These are phyloP conservation scores for Tuber indicum DNA, from an alignment of 495 filamentous ascomycete genomes.

Conservation along the genomic window DNA sequence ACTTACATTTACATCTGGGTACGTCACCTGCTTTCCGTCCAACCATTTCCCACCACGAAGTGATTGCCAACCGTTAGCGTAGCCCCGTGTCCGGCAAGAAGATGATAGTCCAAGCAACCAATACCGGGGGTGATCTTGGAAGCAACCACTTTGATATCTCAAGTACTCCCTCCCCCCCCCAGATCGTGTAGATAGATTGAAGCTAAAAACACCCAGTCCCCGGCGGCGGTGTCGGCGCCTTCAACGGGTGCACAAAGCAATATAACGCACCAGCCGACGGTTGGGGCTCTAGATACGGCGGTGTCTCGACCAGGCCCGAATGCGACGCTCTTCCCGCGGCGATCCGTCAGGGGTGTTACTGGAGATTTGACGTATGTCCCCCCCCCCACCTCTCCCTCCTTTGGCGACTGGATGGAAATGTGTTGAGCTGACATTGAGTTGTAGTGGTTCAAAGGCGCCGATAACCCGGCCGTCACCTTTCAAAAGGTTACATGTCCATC, in stretches of 20 bases:
- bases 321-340: conserved; percentile 54
- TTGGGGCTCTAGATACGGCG: conserved; percentile 61
- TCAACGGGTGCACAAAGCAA: conserved; percentile 58
- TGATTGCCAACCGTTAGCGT: conserved; percentile 43
- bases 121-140: conserved; percentile 56
- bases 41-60: conserved; percentile 21
- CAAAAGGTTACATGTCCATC: conserved; percentile 56
- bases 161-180: conserved; percentile 12
- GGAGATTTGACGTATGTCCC: conserved; percentile 53
- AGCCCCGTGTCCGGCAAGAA: conserved; percentile 51
- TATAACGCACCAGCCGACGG: conserved; percentile 53
- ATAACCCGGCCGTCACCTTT: conserved; percentile 57
- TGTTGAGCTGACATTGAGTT: background rate
- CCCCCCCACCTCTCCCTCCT: background rate
- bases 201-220: conserved; percentile 45
- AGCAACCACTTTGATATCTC: conserved; percentile 59
- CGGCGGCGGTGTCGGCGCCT: conserved; percentile 59
- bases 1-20: conserved; percentile 56
- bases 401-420: background rate
- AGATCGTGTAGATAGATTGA: background rate
- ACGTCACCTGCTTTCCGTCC: conserved; percentile 9
- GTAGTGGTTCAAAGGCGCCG: conserved; percentile 54
- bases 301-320: conserved; percentile 49
- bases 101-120: conserved; percentile 63
- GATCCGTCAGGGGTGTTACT: conserved; percentile 60